Base-by-base conservation (phyloP, 164 flowering plant species). In the Pachysandra terminalis region DNA sequence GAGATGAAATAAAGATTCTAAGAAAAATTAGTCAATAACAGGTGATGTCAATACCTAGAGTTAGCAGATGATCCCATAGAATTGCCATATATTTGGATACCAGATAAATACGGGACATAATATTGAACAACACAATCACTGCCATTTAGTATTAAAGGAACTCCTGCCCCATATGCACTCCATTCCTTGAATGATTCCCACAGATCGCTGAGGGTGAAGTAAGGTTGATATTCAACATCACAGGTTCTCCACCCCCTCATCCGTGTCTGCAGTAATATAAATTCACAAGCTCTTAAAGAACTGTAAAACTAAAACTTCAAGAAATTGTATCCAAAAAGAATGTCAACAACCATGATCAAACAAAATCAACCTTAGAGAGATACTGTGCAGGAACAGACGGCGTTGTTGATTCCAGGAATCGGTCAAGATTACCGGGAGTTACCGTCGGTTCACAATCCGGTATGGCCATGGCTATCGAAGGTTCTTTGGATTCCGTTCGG, bases 111-210 rank as follows among this genome's bases (percentile, higher is more conserved):
- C n/a, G n/a, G n/a, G n/a, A n/a, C n/a, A n/a, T n/a, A n/a, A n/a
- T n/a, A n/a, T n/a, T n/a, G n/a, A n/a, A n/a, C n/a, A n/a, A n/a
- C n/a, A n/a, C n/a, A n/a, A n/a, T n/a, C n/a, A n/a, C n/a, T n/a
- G n/a, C n/a, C n/a, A n/a, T n/a, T n/a, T n/a, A n/a, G n/a, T n/a
- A n/a, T n/a, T n/a, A n/a, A n/a, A n/a, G 96, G 96, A 61, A 89
- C 96, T 54, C 92, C 96, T 0, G 84, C 88, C 7, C 96, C 96
- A 72, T 87, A 89, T 8, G 88, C 90, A 75, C 96, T 89, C 96
- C 96, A 87, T 76, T 89, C 92, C 73, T 76, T 76, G 55, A 87
- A 89, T 26, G 89, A 82, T 60, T 87, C 92, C 91, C 96, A 89
- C 19, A 89, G 57, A 76, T 87, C 96, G 2, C 84, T 84, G 7